Base-by-base conservation (phyloP, 2,329 filamentous ascomycete genomes). In the Zasmidium angulare region DNA sequence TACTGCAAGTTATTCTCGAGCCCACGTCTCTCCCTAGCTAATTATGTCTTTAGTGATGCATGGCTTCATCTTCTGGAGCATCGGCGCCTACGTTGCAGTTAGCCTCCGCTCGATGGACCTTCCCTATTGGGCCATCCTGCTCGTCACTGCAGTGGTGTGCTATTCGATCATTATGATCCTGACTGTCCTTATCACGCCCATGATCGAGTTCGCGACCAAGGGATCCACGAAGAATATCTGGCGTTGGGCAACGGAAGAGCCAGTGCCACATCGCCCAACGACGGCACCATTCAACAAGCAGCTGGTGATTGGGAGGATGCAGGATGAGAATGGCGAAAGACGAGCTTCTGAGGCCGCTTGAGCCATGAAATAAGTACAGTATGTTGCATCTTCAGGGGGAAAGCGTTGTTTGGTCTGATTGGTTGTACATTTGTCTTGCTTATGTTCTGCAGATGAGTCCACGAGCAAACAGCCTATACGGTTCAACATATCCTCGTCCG, bases 61-160 rank as follows among this genome's bases (percentile, higher is more conserved):
- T 63, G 79, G 79, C 40, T 54, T 81, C 67, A 59, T 82, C 67
- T 71, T 84, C 78, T 77, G 75, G 75, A 72, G 65, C 50, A 73
- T 74, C 61, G 75, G 75, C 21, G 68, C 69, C 26, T 77, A 72
- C 69, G 69, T 76, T 22, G 68, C 74, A 55, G 66, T 76, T 1
- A 64, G 70, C 47, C 69, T 77, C 17, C 73, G 73, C 2, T 60
- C 65, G 0, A 64, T 65, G 2, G 66, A 63, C 17, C 60, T 75
- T 14, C 63, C 66, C 2, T 77, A 76, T 59, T 72, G 74, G 54
- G 63, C 72, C 40, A 73, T 71, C 23, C 65, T 77, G 12, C 57
- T 74, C 21, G 62, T 76, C 17, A 73, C 74, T 2, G 75, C 73
- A 1, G 59, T 76, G 3, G 73, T 72, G 1, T 75, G 70, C 29